Conservation (phyloP, 805 yeast species). For the Yamadazyma sp. region DNA sequence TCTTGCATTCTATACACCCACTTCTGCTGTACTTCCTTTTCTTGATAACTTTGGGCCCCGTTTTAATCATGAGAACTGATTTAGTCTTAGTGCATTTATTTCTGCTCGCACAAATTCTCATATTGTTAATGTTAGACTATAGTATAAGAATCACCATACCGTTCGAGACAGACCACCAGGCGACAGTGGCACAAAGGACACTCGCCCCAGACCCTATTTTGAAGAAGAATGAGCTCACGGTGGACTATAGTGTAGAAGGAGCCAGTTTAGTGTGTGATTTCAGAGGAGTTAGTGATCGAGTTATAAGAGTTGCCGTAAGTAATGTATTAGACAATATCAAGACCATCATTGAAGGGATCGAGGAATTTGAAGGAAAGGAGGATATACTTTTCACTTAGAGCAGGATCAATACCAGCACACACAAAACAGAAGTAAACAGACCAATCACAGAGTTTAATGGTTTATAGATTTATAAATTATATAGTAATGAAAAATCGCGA, state of each 20-base stretch:
- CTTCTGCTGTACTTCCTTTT: slow-evolving; percentile 15
- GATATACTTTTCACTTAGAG: slow-evolving; percentile 8
- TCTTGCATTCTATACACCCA: slow-evolving; percentile 16
- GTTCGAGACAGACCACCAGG: slow-evolving; percentile 56
- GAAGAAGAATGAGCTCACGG: slow-evolving; percentile 61
- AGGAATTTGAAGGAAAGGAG: slow-evolving; percentile 53
- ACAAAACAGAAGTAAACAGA: too few relatives aligned
- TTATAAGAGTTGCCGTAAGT: slow-evolving; percentile 80
- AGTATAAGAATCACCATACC: slow-evolving; percentile 52
- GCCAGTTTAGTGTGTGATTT: slow-evolving; percentile 45
- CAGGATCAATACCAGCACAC: not conserved
- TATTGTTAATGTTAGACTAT: slow-evolving; percentile 9
- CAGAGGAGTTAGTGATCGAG: slow-evolving; percentile 65
- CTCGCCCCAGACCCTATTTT: slow-evolving; percentile 80
- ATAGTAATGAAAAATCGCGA: slow-evolving; percentile 4
- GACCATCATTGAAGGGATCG: slow-evolving; percentile 77
- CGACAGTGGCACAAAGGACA: slow-evolving; percentile 58
- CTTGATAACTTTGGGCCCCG: slow-evolving; percentile 9
- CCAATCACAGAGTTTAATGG: not conserved
- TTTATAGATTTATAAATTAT: not conserved
- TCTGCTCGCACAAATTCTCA: not conserved
- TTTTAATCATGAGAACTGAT: too few relatives aligned
- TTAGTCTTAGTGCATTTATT: too few relatives aligned
- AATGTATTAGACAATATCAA: slow-evolving; percentile 73
- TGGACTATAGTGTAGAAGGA: slow-evolving; percentile 38